Conservation (phyloP, 352 stramenopile species). For the Phytophthora sp. region DNA sequence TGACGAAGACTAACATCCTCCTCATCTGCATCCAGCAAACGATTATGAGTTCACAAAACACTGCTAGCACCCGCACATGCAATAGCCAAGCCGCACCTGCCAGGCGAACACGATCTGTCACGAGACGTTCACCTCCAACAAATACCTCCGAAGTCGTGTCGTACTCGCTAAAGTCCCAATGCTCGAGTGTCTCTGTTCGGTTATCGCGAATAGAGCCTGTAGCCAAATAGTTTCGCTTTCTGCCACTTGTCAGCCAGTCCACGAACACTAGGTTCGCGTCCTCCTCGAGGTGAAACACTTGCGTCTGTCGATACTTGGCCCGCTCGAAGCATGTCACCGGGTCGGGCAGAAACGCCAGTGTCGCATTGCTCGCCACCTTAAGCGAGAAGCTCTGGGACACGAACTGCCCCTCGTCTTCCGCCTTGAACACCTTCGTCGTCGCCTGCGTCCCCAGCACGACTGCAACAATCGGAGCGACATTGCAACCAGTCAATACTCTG, state of each 20-base stretch:
- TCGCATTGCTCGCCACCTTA: constrained; percentile 54
- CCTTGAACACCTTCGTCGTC: constrained; percentile 91
- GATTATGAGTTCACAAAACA: not conserved
- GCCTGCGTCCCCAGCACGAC: constrained; percentile 81
- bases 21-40: constrained; percentile 50
- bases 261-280: constrained; percentile 76
- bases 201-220: constrained; percentile 63
- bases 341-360: constrained; percentile 77
- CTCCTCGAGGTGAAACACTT: constrained; percentile 58
- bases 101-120: constrained; percentile 75
- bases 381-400: constrained; percentile 67
- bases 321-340: constrained; percentile 83
- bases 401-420: constrained; percentile 42
- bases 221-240: constrained; percentile 80
- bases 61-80: not conserved
- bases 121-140: constrained; percentile 50
- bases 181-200: constrained; percentile 70
- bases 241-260: constrained; percentile 87
- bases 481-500: constrained; percentile 5
- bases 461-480: constrained; percentile 15
- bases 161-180: constrained; percentile 85
- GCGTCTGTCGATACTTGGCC: constrained; percentile 71
- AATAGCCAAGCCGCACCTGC: constrained; percentile 36
- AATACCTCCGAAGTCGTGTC: constrained; percentile 70
- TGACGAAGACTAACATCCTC: constrained; percentile 65